Evolutionary conservation across 2,329 filamentous ascomycete genomes (phyloP), one percentile per base, ranked within the genome.

Genomic region (Penicillium sp.): DNA sequence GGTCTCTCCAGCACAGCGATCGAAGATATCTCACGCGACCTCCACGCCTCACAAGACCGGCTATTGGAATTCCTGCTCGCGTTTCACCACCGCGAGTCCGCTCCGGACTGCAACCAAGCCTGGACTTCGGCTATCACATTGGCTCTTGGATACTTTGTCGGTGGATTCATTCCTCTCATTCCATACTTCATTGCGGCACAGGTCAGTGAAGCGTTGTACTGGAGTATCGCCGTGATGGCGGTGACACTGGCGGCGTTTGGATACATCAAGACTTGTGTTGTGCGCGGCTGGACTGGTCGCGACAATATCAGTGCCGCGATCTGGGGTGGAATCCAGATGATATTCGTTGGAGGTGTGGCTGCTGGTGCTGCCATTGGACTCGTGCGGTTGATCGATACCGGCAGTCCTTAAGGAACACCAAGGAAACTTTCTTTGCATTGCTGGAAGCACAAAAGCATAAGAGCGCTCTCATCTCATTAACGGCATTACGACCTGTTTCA

Each of bases 141-240:
- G 65, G 85, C 87, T 0, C 66, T 86, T 16, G 86, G 86, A 35
- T 91, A 91, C 70, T 86, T 90, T 52, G 71, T 90, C 22, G 88
- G 88, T 21, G 88, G 88, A 0, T 77, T 90, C 53, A 82, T 90
- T n/a, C 88, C 88, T 14, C 80, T 90, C 65, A 73, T 89, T 43
- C 88, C 88, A 0, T 91, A 91, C 74, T 86, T 90, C 62, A 78
- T 88, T 53, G 76, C 80, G 19, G 59, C 77, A 5, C 67, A 76
- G 26, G 77, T 83, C 6, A 66, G 74, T 33, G 59, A 70, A 16
- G 82, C 81, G 8, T 74, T 92, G 50, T 79, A 82, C 55, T 75
- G 66, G 62, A 77, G 75, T 54, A 73, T 76, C 54, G 73, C 67
- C 1, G 72, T 78, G 10, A 78, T 78, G 75, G 76, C 59, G 1